Conservation (phyloP, 2,329 filamentous ascomycete species). For the Fusarium fujikuroi region DNA sequence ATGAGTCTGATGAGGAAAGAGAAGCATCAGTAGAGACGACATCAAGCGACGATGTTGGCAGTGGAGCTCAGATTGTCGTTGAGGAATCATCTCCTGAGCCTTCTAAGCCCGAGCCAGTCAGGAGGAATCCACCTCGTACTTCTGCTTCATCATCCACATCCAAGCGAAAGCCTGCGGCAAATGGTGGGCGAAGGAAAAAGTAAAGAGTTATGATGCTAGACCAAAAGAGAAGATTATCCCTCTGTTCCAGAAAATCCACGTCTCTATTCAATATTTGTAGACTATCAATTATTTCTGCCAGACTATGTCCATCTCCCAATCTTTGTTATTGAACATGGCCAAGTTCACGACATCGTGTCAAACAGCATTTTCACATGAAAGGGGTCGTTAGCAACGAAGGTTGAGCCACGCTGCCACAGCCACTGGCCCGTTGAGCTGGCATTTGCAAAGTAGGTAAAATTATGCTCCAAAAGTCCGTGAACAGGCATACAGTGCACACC, state of each 20-base stretch:
- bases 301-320: slow-evolving; percentile 8
- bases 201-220: slow-evolving; percentile 31
- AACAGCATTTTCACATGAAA: slow-evolving; percentile 31
- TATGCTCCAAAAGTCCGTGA: too few species aligned
- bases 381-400: neutral
- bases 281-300: slow-evolving; percentile 25
- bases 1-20: slow-evolving; percentile 42
- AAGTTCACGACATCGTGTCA: neutral
- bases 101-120: slow-evolving; percentile 39
- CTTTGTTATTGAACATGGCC: neutral
- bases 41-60: slow-evolving; percentile 52
- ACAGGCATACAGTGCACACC: too few species aligned
- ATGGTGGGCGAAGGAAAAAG: slow-evolving; percentile 51
- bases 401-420: slow-evolving; percentile 28
- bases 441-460: neutral
- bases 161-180: slow-evolving; percentile 53
- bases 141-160: slow-evolving; percentile 47
- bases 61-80: slow-evolving; percentile 53
- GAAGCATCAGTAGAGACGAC: slow-evolving; percentile 46
- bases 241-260: slow-evolving; percentile 1
- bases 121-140: slow-evolving; percentile 53
- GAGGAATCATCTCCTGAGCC: slow-evolving; percentile 46
- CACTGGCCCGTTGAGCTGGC: slow-evolving; percentile 13
- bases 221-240: slow-evolving; percentile 17
- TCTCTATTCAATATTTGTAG: slow-evolving; percentile 25